phyloP scores from a whole-genome alignment of 129 eudicot genomes.

The Oenanthe sinensis region DNA sequence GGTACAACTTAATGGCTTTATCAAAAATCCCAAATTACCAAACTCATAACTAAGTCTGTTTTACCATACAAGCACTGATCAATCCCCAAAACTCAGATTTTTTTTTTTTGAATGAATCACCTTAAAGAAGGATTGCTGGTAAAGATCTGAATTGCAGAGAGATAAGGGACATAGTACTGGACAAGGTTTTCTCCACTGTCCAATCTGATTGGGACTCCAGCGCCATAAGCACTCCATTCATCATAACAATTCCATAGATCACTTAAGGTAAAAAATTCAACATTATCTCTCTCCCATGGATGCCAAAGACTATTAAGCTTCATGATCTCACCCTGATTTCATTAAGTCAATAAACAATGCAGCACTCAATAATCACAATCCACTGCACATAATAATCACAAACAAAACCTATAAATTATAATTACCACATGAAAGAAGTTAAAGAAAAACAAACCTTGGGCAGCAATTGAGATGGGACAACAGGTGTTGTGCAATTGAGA shows the following conservation, averaged over 20 bases:
- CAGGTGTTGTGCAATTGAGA: slow-evolving; percentile 40
- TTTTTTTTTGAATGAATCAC: slow-evolving; percentile 33
- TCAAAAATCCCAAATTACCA: not conserved
- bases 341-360: not conserved
- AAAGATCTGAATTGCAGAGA: slow-evolving; percentile 81
- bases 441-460: slow-evolving; percentile 33
- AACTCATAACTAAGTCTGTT: not conserved
- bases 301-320: slow-evolving; percentile 76
- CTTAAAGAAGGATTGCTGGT: slow-evolving; percentile 68
- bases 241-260: slow-evolving; percentile 85
- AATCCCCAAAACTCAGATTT: too few species aligned
- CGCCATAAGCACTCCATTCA: slow-evolving; percentile 97
- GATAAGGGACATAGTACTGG: slow-evolving; percentile 88
- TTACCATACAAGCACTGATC: not conserved
- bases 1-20: not conserved
- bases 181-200: slow-evolving; percentile 59
- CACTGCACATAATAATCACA: not conserved
- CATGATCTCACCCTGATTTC: slow-evolving; percentile 51
- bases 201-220: slow-evolving; percentile 68
- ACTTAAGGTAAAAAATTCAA: slow-evolving; percentile 60
- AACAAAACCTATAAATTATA: not conserved
- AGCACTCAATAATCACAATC: not conserved
- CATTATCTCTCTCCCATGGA: slow-evolving; percentile 79
- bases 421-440: not conserved
- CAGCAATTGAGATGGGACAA: slow-evolving; percentile 38